Evolutionary conservation across 495 filamentous ascomycete species (phyloP).

Genomic region (Penicillium salamii): DNA sequence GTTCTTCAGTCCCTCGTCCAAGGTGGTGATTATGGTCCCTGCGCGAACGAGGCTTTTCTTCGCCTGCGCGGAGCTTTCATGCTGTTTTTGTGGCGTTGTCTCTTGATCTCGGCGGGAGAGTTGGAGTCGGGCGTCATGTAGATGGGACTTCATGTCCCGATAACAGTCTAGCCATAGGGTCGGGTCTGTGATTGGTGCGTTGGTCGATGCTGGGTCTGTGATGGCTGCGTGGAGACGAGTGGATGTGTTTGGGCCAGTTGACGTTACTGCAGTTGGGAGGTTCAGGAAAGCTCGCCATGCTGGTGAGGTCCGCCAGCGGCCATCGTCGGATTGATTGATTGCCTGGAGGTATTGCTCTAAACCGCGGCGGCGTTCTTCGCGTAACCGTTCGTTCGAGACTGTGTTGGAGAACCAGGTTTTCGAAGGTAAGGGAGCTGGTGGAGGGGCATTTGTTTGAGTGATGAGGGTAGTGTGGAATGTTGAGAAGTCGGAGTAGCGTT

Average conservation of each 20-base stretch:
- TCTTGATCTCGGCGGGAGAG: conserved; percentile 76
- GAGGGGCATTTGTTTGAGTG: conserved; percentile 56
- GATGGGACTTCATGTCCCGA: conserved; percentile 72
- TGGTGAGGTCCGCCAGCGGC: conserved; percentile 79
- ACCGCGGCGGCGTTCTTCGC: conserved; percentile 71
- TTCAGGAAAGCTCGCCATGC: conserved; percentile 87
- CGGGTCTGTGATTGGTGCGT: conserved; percentile 64
- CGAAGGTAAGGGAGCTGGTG: conserved; percentile 65
- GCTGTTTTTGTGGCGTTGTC: conserved; percentile 59
- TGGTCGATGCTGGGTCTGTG: conserved; percentile 42
- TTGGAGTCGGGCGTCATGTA: conserved; percentile 78
- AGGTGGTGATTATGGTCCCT: conserved; percentile 58
- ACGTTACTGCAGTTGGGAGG: conserved; percentile 58
- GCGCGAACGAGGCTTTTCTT: conserved; percentile 80
- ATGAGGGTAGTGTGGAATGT: conserved; percentile 69
- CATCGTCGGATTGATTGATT: conserved; percentile 72
- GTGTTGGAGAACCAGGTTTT: conserved; percentile 90
- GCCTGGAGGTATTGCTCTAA: conserved; percentile 80
- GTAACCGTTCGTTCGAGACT: conserved; percentile 67
- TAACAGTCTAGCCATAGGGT: conserved; percentile 85
- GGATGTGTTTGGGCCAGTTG: conserved; percentile 35
- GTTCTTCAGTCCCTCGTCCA: conserved; percentile 69
- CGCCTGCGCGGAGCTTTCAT: conserved; percentile 77
- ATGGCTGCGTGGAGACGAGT: conserved; percentile 41
- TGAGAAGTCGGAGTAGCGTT: conserved; percentile 92